phyloP scores from a whole-genome alignment of 257 asterid genomes.

The Scutellaria barbata region DNA sequence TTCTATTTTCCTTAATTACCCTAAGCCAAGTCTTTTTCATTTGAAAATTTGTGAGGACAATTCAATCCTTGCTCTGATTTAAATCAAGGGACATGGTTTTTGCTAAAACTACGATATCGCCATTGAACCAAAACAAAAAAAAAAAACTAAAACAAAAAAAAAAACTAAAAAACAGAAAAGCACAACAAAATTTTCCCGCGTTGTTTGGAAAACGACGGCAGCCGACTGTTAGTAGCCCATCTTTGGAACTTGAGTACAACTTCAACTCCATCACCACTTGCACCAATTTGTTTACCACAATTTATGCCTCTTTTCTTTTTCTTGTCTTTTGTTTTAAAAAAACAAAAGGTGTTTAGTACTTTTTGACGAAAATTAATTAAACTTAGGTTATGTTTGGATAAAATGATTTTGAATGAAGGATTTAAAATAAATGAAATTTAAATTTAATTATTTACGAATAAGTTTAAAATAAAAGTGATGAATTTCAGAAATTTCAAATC shows the following conservation, averaged over 20 bases:
- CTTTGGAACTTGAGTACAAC: conserved; percentile 33
- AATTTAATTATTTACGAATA: no score
- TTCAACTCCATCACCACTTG: conserved; percentile 7
- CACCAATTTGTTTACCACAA: background rate
- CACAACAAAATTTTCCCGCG: conserved; percentile 29
- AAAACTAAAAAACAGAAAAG: background rate
- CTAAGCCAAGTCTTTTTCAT: conserved; percentile 34
- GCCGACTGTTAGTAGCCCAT: conserved; percentile 12
- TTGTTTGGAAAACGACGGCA: conserved; percentile 31
- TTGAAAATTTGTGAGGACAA: background rate
- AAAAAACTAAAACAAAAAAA: background rate
- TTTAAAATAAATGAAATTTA: no score
- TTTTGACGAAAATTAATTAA: background rate
- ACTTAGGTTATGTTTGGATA: no score
- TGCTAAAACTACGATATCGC: conserved; percentile 15
- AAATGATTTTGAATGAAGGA: no score
- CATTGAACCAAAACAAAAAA: background rate
- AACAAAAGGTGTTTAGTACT: background rate
- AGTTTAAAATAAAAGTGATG: no score
- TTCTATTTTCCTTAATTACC: conserved; percentile 19
- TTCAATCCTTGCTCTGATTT: background rate
- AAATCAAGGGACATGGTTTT: conserved; percentile 11
- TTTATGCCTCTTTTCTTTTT: background rate
- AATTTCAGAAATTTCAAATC: no score
- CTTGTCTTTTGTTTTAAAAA: background rate